Evolutionary conservation across 2,329 filamentous ascomycete species (phyloP).

Genomic region (Phyllosticta ampelicida): DNA sequence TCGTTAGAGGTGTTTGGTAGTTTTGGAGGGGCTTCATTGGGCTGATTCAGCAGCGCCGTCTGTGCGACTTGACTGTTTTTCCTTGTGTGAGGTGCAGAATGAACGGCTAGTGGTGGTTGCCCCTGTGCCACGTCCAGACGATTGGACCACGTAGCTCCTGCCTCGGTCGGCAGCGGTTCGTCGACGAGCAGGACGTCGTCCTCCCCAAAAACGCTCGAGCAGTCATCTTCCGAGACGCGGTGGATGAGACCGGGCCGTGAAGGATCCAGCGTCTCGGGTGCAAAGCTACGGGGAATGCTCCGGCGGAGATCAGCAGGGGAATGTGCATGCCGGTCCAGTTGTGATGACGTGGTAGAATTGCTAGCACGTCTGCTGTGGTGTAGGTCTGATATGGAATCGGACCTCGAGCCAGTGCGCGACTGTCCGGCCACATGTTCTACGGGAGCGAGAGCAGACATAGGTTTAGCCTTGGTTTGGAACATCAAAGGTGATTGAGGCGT

Average conservation of each 20-base stretch:
- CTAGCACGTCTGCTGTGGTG: slow-evolving; percentile 4
- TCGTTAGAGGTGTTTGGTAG: background rate
- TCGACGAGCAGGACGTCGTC: slow-evolving; percentile 10
- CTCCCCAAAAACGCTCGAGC: slow-evolving; percentile 9
- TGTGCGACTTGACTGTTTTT: slow-evolving; percentile 5
- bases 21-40: background rate
- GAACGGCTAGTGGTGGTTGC: background rate
- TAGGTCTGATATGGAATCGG: slow-evolving; percentile 5
- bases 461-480: slow-evolving; percentile 20
- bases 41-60: background rate
- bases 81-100: slow-evolving; percentile 3
- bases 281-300: slow-evolving; percentile 6
- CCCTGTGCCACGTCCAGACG: slow-evolving; percentile 1
- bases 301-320: background rate
- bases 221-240: slow-evolving; percentile 8
- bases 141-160: slow-evolving; percentile 1
- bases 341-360: slow-evolving; percentile 9
- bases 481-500: slow-evolving; percentile 20
- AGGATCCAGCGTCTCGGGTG: background rate
- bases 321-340: slow-evolving; percentile 3
- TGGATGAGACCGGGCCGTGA: background rate
- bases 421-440: slow-evolving; percentile 5
- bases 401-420: slow-evolving; percentile 1
- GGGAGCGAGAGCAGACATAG: slow-evolving; percentile 17
- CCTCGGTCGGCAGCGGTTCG: slow-evolving; percentile 6